Evolutionary conservation across 768 basidiomycete genomes (phyloP), one percentile per base, ranked within the genome.

Genomic region (Porphyrellus cyaneotinctus): DNA sequence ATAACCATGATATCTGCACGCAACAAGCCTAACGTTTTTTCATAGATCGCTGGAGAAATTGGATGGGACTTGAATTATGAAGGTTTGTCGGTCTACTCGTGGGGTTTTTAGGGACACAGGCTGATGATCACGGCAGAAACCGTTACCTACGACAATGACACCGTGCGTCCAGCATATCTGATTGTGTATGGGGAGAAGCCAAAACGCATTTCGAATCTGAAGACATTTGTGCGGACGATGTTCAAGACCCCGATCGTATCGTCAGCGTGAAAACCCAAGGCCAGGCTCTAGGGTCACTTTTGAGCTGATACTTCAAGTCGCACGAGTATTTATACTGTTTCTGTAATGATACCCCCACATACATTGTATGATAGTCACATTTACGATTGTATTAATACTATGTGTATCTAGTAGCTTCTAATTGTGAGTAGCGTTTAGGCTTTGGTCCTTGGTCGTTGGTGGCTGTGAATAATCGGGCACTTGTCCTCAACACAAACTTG

Each of bases 41-140:
- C 36, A 9, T 51, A 85, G 84, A 73, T 86, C 20, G 68, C 80
- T 9, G 85, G 84, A 4, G 74, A 79, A 54, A 84, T 84, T n/a
- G 85, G 85, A 2, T 69, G 67, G 35, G 81, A 83, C 61, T 68
- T 86, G 44, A 86, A 85, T 61, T 85, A 84, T 53, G 82, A 82
- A 64, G 68, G 68, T 65, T 43, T 23, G 67, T 65, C 17, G 4
- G 9, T 23, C 8, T 18, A 30, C 14, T 17, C 18, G 6, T 26
- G 30, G 20, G 22, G 10, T 4, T 8, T 46, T 44, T 18, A 24
- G 12, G 36, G 13, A 30, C 26, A 23, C 6, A 26, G 38, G 45
- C 32, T 44, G 38, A 35, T 44, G 39, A 26, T 58, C 26, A 9
- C n/a, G 9, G 38, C 46, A 69, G 85, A 86, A 64, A 85, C 81